These are phyloP conservation scores for Komagataella phaffii DNA, from an alignment of 805 yeast species.

Conservation along the genomic window DNA sequence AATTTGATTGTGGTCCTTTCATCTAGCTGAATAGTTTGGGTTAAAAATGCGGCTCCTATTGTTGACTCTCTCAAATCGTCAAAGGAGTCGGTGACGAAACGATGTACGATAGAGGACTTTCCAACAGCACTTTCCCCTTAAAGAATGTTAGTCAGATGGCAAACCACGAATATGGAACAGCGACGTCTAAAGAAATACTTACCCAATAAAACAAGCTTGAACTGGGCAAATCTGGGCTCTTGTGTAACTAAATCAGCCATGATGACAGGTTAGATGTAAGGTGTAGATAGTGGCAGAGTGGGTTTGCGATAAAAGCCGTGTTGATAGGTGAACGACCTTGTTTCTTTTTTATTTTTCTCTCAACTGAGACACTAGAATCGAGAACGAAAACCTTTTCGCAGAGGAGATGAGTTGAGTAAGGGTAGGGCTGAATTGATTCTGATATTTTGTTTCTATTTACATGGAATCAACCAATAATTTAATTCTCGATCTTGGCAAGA, in stretches of 20 bases:
- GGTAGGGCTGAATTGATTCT: neutral
- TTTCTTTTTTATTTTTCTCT: neutral
- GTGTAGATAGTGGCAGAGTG: neutral
- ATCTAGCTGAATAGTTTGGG: slow-evolving; percentile 50
- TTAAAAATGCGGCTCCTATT: slow-evolving; percentile 74
- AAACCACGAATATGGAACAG: neutral
- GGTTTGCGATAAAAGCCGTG: neutral
- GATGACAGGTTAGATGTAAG: neutral
- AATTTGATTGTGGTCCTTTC: slow-evolving; percentile 45
- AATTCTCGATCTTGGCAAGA: slow-evolving; percentile 79
- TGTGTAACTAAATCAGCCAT: neutral
- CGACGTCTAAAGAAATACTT: slow-evolving; percentile 4
- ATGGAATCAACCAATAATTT: slow-evolving; percentile 9
- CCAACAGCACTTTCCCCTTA: slow-evolving; percentile 50
- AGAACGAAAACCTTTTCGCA: neutral
- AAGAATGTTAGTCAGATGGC: slow-evolving; percentile 5
- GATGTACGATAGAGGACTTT: slow-evolving; percentile 44
- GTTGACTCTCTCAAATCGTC: slow-evolving; percentile 68
- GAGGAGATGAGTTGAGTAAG: neutral
- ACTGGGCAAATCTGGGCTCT: slow-evolving; percentile 29
- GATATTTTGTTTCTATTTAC: slow-evolving; percentile 5
- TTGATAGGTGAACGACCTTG: neutral
- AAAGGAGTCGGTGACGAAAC: slow-evolving; percentile 64
- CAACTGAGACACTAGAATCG: neutral
- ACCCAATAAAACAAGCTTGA: slow-evolving; percentile 43